phyloP scores from a whole-genome alignment of 768 basidiomycete species.

The Dendrothele bispora region DNA sequence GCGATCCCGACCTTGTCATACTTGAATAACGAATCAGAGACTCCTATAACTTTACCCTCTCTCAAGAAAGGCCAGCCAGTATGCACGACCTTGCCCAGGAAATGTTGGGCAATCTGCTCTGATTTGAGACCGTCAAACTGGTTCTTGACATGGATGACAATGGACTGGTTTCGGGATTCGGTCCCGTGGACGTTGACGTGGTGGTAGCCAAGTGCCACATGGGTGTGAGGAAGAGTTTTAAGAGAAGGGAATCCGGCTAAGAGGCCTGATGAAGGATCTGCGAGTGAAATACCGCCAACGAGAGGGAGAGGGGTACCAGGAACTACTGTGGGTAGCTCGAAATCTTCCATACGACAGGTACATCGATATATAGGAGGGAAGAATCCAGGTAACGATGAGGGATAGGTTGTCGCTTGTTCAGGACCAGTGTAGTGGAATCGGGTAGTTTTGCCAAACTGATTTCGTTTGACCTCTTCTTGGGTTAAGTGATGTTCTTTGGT shows the following conservation, averaged over 20 bases:
- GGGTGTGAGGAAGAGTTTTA: conserved; percentile 77
- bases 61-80: conserved; percentile 94
- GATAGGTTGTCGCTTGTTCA: conserved; percentile 65
- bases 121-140: conserved; percentile 64
- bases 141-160: conserved; percentile 85
- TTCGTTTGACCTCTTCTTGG: conserved; percentile 71
- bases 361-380: conserved; percentile 88
- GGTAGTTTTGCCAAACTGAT: conserved; percentile 77
- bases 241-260: conserved; percentile 97
- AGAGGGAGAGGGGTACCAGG: conserved; percentile 68
- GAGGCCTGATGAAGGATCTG: conserved; percentile 81
- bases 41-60: conserved; percentile 83
- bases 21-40: conserved; percentile 85
- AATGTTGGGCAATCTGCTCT: conserved; percentile 70
- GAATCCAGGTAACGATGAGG: conserved; percentile 92
- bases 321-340: conserved; percentile 83
- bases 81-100: conserved; percentile 78
- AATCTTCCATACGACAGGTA: conserved; percentile 76
- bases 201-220: conserved; percentile 74
- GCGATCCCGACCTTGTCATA: conserved; percentile 68
- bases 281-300: conserved; percentile 81
- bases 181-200: conserved; percentile 91
- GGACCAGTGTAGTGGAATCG: conserved; percentile 69
- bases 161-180: conserved; percentile 90
- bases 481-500: conserved; percentile 77